Percentiles rank a stretch among this genome's conserved stretches.
These are phyloP conservation scores for Mycogone perniciosa DNA, from an alignment of 2,329 filamentous ascomycete species.

Conservation along the genomic window DNA sequence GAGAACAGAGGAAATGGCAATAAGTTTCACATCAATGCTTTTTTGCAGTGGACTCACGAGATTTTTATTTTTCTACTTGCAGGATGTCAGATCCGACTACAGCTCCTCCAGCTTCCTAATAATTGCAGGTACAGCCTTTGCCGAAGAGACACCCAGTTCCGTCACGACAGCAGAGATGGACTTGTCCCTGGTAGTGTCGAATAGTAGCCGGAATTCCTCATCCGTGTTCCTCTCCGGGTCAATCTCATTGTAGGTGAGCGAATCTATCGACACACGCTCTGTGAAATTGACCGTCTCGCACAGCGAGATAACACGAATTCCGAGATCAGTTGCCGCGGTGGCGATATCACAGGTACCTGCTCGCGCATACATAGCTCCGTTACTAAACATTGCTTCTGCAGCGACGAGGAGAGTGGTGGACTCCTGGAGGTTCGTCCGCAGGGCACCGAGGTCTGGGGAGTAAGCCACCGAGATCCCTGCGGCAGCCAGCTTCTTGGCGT, in stretches of 20 bases:
- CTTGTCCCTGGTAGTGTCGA: slow-evolving; percentile 84
- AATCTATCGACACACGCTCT: slow-evolving; percentile 79
- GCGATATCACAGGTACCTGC: slow-evolving; percentile 84
- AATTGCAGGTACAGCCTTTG: slow-evolving; percentile 70
- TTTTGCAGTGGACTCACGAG: not conserved
- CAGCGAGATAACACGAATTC: slow-evolving; percentile 78
- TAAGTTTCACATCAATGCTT: not conserved
- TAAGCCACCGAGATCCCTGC: slow-evolving; percentile 75
- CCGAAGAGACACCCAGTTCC: slow-evolving; percentile 80
- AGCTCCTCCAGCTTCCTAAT: slow-evolving; percentile 52
- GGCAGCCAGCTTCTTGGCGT: slow-evolving; percentile 63
- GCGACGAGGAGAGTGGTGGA: slow-evolving; percentile 76
- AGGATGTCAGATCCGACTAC: slow-evolving; percentile 22
- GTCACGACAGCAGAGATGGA: slow-evolving; percentile 86
- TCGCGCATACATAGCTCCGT: slow-evolving; percentile 82
- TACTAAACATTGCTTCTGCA: slow-evolving; percentile 91
- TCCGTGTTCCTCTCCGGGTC: slow-evolving; percentile 61
- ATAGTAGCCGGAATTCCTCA: slow-evolving; percentile 61
- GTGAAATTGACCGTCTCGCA: slow-evolving; percentile 95
- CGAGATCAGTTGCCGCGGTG: slow-evolving; percentile 68
- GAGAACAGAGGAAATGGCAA: not conserved
- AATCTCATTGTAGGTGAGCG: slow-evolving; percentile 90
- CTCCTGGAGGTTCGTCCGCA: slow-evolving; percentile 63
- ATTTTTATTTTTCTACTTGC: not conserved
- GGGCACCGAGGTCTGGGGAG: slow-evolving; percentile 66